A percentile compares a stretch with the other conserved stretches of the same genome.
These are phyloP conservation scores for Fusarium sp. DNA, from an alignment of 2,329 filamentous ascomycete genomes.

Conservation along the genomic window DNA sequence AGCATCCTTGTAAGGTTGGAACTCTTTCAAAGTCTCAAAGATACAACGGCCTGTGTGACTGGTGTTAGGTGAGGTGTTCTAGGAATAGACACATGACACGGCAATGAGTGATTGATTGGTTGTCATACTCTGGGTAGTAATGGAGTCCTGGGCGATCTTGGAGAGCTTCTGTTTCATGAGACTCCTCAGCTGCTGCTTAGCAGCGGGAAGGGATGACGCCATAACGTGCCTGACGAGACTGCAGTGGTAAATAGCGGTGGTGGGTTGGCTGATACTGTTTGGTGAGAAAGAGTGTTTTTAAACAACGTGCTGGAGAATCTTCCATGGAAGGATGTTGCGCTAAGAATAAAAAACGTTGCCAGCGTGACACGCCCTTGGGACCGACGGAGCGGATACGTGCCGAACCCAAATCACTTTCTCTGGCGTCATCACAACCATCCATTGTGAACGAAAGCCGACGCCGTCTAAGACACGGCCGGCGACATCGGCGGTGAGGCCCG, in stretches of 20 bases:
- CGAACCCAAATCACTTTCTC: slow-evolving; percentile 28
- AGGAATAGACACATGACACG: slow-evolving; percentile 14
- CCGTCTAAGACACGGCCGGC: slow-evolving; percentile 8
- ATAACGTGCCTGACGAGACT: slow-evolving; percentile 54
- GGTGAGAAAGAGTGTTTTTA: slow-evolving; percentile 22
- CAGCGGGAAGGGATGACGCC: slow-evolving; percentile 68
- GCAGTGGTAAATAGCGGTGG: slow-evolving; percentile 4
- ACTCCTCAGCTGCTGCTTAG: slow-evolving; percentile 82
- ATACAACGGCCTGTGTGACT: slow-evolving; percentile 70
- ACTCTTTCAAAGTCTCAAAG: slow-evolving; percentile 72
- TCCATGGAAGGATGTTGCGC: slow-evolving; percentile 24
- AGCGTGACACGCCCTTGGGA: slow-evolving; percentile 27
- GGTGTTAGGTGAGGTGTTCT: slow-evolving; percentile 37
- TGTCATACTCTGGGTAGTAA: slow-evolving; percentile 77
- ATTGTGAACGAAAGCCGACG: slow-evolving; percentile 19
- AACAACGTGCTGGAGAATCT: slow-evolving; percentile 16
- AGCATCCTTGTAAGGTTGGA: slow-evolving; percentile 82
- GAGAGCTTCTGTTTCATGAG: slow-evolving; percentile 77
- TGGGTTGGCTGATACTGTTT: slow-evolving; percentile 26
- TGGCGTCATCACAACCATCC: slow-evolving; percentile 39
- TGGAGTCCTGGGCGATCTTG: slow-evolving; percentile 70
- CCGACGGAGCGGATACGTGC: slow-evolving; percentile 34
- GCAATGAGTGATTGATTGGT: slow-evolving; percentile 12
- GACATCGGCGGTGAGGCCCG: slow-evolving; percentile 32
- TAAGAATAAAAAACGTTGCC: slow-evolving; percentile 25